Evolutionary conservation across 768 basidiomycete genomes (phyloP), one percentile per base, ranked within the genome.

Genomic region (Lactarius psammicola): DNA sequence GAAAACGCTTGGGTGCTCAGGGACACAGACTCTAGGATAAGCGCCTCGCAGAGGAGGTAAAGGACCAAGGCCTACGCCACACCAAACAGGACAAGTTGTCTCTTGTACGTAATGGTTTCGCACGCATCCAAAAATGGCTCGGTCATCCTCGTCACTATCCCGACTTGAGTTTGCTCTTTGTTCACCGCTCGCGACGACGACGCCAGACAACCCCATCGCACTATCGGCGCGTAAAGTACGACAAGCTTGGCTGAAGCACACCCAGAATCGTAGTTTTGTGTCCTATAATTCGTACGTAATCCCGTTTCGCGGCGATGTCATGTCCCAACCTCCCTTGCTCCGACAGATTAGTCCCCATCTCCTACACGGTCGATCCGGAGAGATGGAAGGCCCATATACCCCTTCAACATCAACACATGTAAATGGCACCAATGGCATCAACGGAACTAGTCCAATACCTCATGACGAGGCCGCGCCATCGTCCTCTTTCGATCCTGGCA

Each of bases 401-500:
- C 67, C 69, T 20, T 44, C 64, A 42, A 60, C 69, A 49, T 40
- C 67, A 38, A 63, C 55, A 38, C 67, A 68, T 57, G 51, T 69
- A 49, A 68, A 68, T 30, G 67, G 67, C 9, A 44, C 67, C 20
- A 68, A 68, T 28, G 67, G 67, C 58, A 63, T 64, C 31, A 63
- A 70, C 44, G 69, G 68, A 57, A 70, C 53, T 38, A 42, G 68
- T 46, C 31, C 65, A 20, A 55, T 60, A 20, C 59, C 61, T 9
- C 74, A 72, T 63, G 76, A 78, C 58, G 70, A 70, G 53, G 74
- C 78, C 61, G 77, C 78, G 69, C 71, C 82, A 8, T 73, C 81
- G 31, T 74, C 76, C 15, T 73, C 81, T 38, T 92, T 92, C 75
- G 91, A 94, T 76, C 75, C 88, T 11, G 79, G 82, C 33, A 76